Evolutionary conservation across 2,329 filamentous ascomycete species (phyloP).

Genomic region (Nemania diffusa): DNA sequence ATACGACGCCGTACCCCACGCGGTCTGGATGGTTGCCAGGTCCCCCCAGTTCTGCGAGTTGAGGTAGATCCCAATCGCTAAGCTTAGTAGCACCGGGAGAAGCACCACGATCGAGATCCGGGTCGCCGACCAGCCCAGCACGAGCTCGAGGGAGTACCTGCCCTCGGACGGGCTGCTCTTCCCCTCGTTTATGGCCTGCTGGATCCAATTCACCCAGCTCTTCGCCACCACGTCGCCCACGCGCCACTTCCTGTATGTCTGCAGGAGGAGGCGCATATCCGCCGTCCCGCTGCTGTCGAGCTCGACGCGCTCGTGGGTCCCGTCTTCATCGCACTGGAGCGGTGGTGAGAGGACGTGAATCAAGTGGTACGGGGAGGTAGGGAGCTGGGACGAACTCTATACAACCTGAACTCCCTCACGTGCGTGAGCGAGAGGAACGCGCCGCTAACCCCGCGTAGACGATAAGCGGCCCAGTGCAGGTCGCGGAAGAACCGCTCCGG

Average conservation of each 20-base stretch:
- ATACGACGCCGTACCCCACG: conserved; percentile 10
- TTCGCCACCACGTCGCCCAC: not conserved
- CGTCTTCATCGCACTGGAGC: conserved; percentile 1
- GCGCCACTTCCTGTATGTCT: conserved; percentile 3
- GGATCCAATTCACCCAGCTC: conserved; percentile 5
- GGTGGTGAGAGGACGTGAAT: not conserved
- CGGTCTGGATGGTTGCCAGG: conserved; percentile 8
- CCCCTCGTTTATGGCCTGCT: not conserved
- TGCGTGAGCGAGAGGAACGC: conserved; percentile 13
- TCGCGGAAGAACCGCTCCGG: not conserved
- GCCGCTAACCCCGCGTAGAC: not conserved
- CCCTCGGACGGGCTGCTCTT: not conserved
- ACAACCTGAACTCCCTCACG: conserved; percentile 3
- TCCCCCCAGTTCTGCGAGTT: conserved; percentile 14
- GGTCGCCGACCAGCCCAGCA: conserved; percentile 4
- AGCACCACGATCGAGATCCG: conserved; percentile 11
- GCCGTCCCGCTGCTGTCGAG: not conserved
- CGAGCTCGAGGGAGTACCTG: conserved; percentile 4
- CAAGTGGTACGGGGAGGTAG: too few relatives aligned
- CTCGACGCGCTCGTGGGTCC: conserved; percentile 7
- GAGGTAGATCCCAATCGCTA: conserved; percentile 8
- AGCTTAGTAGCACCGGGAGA: conserved; percentile 11
- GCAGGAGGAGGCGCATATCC: not conserved
- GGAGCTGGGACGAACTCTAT: not conserved
- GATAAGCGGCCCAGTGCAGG: not conserved